Evolutionary conservation across 192 early-diverging fungal species (phyloP).

Genomic region (Chytriomyces hyalinus): DNA sequence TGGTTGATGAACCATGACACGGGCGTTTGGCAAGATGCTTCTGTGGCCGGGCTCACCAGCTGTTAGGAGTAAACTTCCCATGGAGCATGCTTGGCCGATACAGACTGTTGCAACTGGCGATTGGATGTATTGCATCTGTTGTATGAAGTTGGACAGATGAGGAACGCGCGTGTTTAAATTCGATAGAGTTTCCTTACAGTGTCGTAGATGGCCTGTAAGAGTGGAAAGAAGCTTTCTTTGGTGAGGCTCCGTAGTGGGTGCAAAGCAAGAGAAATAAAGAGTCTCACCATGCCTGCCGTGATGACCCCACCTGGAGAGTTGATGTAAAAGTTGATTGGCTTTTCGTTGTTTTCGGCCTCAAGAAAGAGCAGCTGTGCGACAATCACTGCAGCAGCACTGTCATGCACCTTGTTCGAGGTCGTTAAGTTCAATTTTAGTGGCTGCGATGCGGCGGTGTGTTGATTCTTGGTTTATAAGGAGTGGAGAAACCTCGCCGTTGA

Average conservation of each 20-base stretch:
- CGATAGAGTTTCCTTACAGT: slow-evolving; percentile 27
- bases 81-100: slow-evolving; percentile 96
- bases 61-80: slow-evolving; percentile 92
- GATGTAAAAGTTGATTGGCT: slow-evolving; percentile 94
- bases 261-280: neutral
- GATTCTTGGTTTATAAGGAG: neutral
- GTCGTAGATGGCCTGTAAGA: slow-evolving; percentile 51
- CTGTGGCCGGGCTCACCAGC: slow-evolving; percentile 89
- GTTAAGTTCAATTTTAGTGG: neutral
- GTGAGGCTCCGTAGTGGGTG: neutral
- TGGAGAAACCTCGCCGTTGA: slow-evolving; percentile 78
- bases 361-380: slow-evolving; percentile 88
- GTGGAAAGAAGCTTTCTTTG: neutral
- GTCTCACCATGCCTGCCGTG: slow-evolving; percentile 82
- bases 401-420: slow-evolving; percentile 62
- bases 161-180: neutral
- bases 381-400: slow-evolving; percentile 82
- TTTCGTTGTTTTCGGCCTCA: slow-evolving; percentile 92
- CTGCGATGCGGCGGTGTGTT: too few relatives aligned
- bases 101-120: slow-evolving; percentile 92
- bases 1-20: slow-evolving; percentile 98
- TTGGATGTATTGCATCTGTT: slow-evolving; percentile 79
- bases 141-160: neutral
- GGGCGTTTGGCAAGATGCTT: slow-evolving; percentile 85
- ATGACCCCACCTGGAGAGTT: slow-evolving; percentile 97